Base-by-base conservation (phyloP, 164 flowering plant species). In the Nelumbo lutea region DNA sequence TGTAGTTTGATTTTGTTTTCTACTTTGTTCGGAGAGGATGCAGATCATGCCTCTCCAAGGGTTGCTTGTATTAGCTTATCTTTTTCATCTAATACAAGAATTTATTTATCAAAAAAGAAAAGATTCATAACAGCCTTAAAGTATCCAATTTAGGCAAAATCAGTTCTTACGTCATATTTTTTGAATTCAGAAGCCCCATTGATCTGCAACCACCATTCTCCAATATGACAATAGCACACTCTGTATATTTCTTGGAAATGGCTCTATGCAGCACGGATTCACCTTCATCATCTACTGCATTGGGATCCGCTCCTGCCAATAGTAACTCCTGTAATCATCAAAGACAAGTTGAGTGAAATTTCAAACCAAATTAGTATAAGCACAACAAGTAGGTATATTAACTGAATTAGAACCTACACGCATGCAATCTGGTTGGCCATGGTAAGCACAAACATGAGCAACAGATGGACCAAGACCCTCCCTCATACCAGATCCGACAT, bases 341-440 rank as follows among this genome's bases (percentile, higher is more conserved):
- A 62, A 65, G 72, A 50, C 15, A 65, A 3, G 59, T 58, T 6
- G 50, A 66, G 67, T 70, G 8, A 39, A 45, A 38, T 66, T 45
- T 65, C 38, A 64, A 69, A 63, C 10, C 9, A 75, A 47, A 9
- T 39, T 57, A 62, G 45, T 7, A 66, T 38, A 38, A 64, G 39
- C 46, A 45, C 44, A 27, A 27, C 53, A 71, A 10, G 10, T 14
- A 42, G 48, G 64, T 38, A 42, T 39, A 47, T 58, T 52, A 43
- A 65, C 55, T 42, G 47, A 43, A 56, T 10, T 40, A 61, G 66
- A 73, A 80, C 97, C 58, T 86, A 96, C 98, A 60, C 88, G 96
- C 99, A 96, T 96, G 82, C 99, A 96, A 84, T 90, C 96, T 62
- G 99, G 98, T 70, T 92, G 98, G 75, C 99, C 99, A 84, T 96